Evolutionary conservation across 176 grass and related monocot species (phyloP).

Genomic region (Carex myosuroides): DNA sequence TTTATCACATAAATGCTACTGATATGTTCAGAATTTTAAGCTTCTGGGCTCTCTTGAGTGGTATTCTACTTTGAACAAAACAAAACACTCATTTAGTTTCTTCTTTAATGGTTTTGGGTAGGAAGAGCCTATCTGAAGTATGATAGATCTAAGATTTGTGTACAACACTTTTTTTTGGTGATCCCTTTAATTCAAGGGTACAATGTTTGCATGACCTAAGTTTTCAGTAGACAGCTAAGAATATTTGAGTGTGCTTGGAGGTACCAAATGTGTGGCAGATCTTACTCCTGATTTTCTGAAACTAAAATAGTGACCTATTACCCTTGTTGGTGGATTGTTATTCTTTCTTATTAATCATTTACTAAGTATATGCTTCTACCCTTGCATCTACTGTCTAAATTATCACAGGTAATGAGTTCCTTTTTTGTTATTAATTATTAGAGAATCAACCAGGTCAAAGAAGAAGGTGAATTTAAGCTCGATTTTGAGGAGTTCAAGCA

Average conservation of each 20-base stretch:
- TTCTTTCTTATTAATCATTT: neutral
- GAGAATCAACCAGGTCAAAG: conserved; percentile 45
- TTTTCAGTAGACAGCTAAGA: neutral
- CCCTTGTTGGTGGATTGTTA: neutral
- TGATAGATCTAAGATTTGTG: neutral
- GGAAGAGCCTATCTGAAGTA: neutral
- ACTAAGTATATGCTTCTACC: neutral
- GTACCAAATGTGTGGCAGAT: neutral
- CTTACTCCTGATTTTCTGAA: neutral
- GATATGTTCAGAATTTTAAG: neutral
- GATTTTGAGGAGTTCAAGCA: conserved; percentile 57
- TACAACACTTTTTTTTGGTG: neutral
- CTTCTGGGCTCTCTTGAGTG: neutral
- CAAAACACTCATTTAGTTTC: neutral
- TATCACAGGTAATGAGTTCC: conserved; percentile 6
- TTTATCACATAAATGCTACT: neutral
- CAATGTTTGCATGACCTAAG: neutral
- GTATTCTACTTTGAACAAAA: neutral
- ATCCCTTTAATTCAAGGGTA: neutral
- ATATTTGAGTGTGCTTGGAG: neutral
- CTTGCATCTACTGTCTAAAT: conserved; percentile 1
- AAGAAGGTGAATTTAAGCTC: conserved; percentile 30
- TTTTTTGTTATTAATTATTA: conserved; percentile 37
- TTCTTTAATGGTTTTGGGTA: neutral
- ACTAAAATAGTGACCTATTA: neutral